Conservation (phyloP, 768 basidiomycete genomes). For the Podaxis pistillaris region DNA sequence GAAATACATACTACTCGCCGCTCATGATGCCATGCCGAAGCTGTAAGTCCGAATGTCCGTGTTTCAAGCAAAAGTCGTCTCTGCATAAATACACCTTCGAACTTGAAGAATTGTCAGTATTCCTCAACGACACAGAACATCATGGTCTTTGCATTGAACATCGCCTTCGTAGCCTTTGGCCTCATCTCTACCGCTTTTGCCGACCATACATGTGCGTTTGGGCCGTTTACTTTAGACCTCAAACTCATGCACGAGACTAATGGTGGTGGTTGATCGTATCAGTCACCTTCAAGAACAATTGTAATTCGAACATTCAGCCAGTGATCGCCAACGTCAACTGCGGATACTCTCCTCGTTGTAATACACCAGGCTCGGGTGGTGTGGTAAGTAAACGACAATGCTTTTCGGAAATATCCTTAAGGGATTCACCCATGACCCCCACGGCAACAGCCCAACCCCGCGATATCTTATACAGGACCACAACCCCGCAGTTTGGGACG, state of each 20-base stretch:
- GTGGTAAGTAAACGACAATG: conserved; percentile 22
- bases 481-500: conserved; percentile 29
- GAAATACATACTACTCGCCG: neutral
- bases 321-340: conserved; percentile 37
- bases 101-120: neutral
- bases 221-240: neutral
- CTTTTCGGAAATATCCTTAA: neutral
- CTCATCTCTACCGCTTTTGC: conserved; percentile 16
- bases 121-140: neutral
- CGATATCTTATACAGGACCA: conserved; percentile 31
- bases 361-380: conserved; percentile 32
- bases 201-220: conserved; percentile 22
- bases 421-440: neutral
- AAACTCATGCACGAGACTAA: neutral
- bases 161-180: neutral
- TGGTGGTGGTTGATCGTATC: neutral
- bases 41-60: neutral
- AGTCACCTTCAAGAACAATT: conserved; percentile 37
- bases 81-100: neutral
- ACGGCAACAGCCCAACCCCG: conserved; percentile 26
- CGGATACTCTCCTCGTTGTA: conserved; percentile 39
- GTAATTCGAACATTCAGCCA: conserved; percentile 29
- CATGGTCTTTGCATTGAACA: neutral
- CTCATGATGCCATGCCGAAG: neutral
- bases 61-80: neutral